Conservation (phyloP, 805 yeast species). For the Brettanomyces bruxellensis region DNA sequence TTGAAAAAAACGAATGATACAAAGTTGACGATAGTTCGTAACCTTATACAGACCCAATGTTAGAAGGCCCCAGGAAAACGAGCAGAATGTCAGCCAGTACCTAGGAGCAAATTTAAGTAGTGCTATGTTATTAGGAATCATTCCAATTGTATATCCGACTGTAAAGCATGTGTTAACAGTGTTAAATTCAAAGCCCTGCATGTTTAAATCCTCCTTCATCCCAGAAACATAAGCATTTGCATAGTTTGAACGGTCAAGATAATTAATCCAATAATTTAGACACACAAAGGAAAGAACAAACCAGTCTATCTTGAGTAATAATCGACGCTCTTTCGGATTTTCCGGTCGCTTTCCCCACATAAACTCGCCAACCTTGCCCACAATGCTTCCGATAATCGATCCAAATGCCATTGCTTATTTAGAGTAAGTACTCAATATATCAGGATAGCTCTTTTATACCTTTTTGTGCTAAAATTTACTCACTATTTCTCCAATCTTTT, state of each 20-base stretch:
- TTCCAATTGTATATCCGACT: conserved; percentile 47
- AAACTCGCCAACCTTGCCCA: not conserved
- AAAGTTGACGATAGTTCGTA: conserved; percentile 34
- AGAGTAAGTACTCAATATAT: too few species aligned
- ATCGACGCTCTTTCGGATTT: conserved; percentile 2
- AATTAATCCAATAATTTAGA: conserved; percentile 21
- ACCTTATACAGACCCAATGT: conserved; percentile 44
- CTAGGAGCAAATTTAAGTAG: conserved; percentile 34
- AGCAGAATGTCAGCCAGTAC: conserved; percentile 45
- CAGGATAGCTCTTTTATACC: too few species aligned
- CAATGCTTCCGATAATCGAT: not conserved
- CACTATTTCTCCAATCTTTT: too few species aligned
- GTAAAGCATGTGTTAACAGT: conserved; percentile 9
- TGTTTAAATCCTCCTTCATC: conserved; percentile 38
- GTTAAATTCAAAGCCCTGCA: conserved; percentile 10
- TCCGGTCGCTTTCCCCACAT: conserved; percentile 4
- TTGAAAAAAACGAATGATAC: conserved; percentile 48
- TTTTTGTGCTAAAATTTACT: too few species aligned
- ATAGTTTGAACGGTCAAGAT: conserved; percentile 31
- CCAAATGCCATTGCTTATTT: too few species aligned
- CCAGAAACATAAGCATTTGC: conserved; percentile 56
- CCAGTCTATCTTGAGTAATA: conserved; percentile 9
- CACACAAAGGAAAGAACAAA: conserved; percentile 30
- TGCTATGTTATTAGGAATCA: conserved; percentile 48
- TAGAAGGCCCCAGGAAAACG: conserved; percentile 48